These are phyloP conservation scores for Leptoxyphium fumago DNA, from an alignment of 2,329 filamentous ascomycete species.

Conservation along the genomic window DNA sequence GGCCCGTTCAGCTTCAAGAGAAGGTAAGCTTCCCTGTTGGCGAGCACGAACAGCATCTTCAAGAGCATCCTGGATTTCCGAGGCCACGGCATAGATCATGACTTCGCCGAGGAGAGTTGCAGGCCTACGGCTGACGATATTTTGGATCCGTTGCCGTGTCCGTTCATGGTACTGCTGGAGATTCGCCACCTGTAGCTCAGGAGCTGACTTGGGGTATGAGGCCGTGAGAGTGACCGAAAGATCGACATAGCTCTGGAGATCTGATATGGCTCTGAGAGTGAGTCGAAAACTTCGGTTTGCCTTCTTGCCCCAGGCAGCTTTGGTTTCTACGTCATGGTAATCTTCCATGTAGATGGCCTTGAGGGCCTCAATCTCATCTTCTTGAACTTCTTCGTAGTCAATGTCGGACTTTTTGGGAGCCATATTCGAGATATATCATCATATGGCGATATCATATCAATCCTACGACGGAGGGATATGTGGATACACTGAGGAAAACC, in stretches of 20 bases:
- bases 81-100: constrained; percentile 49
- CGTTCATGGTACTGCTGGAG: constrained; percentile 51
- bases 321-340: constrained; percentile 58
- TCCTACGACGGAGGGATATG: background rate
- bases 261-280: constrained; percentile 56
- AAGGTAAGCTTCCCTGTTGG: constrained; percentile 61
- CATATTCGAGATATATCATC: background rate
- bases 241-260: constrained; percentile 55
- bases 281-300: constrained; percentile 71
- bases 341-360: constrained; percentile 83
- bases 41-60: constrained; percentile 74
- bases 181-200: constrained; percentile 54
- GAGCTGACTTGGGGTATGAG: constrained; percentile 77
- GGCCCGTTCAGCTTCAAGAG: constrained; percentile 76
- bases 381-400: constrained; percentile 71
- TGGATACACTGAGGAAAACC: background rate
- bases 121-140: constrained; percentile 54
- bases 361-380: constrained; percentile 74
- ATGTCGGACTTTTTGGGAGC: constrained; percentile 21
- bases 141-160: constrained; percentile 55
- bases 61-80: constrained; percentile 52
- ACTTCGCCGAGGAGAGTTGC: constrained; percentile 48
- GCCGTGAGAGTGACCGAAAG: constrained; percentile 72
- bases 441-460: background rate
- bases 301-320: constrained; percentile 76